phyloP scores from a whole-genome alignment of 495 filamentous ascomycete genomes.

The Viridothelium virens region DNA sequence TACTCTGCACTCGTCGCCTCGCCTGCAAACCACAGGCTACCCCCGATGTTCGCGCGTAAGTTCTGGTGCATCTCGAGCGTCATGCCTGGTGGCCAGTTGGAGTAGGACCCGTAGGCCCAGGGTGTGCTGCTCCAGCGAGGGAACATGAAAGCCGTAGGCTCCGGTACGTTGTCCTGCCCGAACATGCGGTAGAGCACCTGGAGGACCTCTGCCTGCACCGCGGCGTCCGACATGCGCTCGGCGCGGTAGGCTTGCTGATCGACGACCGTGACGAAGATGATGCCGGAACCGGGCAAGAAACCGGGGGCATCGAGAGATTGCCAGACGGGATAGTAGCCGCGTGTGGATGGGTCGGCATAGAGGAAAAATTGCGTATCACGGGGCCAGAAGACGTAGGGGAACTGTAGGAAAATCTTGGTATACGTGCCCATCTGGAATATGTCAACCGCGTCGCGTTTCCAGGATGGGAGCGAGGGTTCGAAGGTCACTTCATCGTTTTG shows the following conservation, averaged over 20 bases:
- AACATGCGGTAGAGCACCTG: constrained; percentile 60
- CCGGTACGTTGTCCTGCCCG: constrained; percentile 50
- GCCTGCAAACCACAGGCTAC: constrained; percentile 61
- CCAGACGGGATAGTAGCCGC: constrained; percentile 65
- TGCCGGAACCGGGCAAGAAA: constrained; percentile 57
- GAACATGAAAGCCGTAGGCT: constrained; percentile 61
- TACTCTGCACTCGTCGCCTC: constrained; percentile 63
- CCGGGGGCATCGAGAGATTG: constrained; percentile 55
- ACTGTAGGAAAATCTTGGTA: constrained; percentile 73
- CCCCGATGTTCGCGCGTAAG: constrained; percentile 55
- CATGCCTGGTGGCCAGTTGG: constrained; percentile 63
- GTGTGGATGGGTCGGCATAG: constrained; percentile 53
- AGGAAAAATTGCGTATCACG: constrained; percentile 59
- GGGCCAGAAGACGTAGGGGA: constrained; percentile 65
- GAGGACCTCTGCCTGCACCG: constrained; percentile 54
- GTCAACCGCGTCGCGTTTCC: constrained; percentile 60
- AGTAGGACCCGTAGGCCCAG: constrained; percentile 64
- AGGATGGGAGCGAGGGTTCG: constrained; percentile 51
- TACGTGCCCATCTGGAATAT: constrained; percentile 68
- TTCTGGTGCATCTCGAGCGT: constrained; percentile 66
- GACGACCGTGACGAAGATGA: constrained; percentile 66
- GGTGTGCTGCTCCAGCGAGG: constrained; percentile 60
- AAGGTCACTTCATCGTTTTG: constrained; percentile 58
- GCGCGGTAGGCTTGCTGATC: constrained; percentile 51
- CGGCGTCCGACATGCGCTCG: constrained; percentile 55